Evolutionary conservation across 2,329 filamentous ascomycete species (phyloP).

Genomic region (Neopestalotiopsis clavispora): DNA sequence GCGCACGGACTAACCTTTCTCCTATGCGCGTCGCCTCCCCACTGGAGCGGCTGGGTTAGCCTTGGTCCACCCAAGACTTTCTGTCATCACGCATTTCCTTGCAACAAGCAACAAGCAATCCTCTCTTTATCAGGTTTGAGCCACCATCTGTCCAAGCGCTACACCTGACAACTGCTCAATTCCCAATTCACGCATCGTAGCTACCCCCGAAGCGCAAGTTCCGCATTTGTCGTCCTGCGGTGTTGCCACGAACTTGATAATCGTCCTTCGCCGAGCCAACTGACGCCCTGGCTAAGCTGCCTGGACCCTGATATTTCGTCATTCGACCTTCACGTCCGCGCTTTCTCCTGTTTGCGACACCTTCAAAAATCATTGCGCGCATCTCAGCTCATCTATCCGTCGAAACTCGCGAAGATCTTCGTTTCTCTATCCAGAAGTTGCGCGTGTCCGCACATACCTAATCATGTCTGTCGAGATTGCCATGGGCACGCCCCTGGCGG

Average conservation of each 20-base stretch:
- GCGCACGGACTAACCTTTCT: conserved; percentile 10
- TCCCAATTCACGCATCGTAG: background rate
- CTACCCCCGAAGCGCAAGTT: background rate
- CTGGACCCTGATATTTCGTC: background rate
- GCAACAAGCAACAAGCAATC: conserved; percentile 10
- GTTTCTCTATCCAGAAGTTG: background rate
- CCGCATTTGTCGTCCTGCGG: background rate
- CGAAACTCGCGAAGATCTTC: background rate
- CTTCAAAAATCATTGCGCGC: background rate
- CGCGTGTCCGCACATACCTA: conserved; percentile 18
- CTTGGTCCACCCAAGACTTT: conserved; percentile 12
- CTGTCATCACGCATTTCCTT: conserved; percentile 13
- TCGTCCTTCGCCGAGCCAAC: background rate
- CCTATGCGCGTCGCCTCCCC: conserved; percentile 5
- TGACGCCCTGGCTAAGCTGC: background rate
- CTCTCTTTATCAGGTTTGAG: conserved; percentile 10
- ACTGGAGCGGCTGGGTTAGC: background rate
- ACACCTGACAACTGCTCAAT: background rate
- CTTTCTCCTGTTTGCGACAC: background rate
- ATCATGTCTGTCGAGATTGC: conserved; percentile 80
- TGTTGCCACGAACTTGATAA: background rate
- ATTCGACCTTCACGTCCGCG: background rate
- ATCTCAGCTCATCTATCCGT: background rate
- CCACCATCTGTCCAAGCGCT: background rate
- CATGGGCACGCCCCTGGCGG: conserved; percentile 81